Conservation (phyloP, 441 rosid species). For the Adansonia grandidieri region DNA sequence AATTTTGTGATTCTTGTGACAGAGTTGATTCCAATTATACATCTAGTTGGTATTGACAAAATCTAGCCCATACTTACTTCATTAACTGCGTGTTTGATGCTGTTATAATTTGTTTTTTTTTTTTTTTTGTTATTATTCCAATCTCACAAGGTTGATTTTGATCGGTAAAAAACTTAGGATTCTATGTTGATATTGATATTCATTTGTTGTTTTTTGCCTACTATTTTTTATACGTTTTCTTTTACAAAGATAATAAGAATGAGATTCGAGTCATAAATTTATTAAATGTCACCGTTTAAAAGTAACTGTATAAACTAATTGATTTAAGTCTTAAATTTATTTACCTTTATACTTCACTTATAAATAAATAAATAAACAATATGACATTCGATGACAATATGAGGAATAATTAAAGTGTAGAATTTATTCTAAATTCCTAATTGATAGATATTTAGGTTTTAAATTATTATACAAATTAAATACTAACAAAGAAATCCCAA, state of each 20-base stretch:
- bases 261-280: too few relatives aligned
- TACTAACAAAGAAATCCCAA: background rate
- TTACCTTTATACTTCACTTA: background rate
- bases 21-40: conserved; percentile 3
- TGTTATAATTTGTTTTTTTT: background rate
- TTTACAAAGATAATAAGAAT: too few relatives aligned
- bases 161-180: conserved; percentile 3
- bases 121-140: background rate
- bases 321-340: background rate
- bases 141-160: conserved; percentile 13
- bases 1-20: background rate
- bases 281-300: too few relatives aligned
- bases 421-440: background rate
- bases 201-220: background rate
- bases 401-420: background rate
- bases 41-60: conserved; percentile 17
- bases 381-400: background rate
- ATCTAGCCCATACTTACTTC: conserved; percentile 9
- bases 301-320: too few relatives aligned
- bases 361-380: background rate
- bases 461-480: background rate
- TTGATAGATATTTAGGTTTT: background rate
- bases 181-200: background rate
- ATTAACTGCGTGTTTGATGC: background rate
- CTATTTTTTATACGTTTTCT: background rate